Evolutionary conservation across 768 basidiomycete genomes (phyloP).

Genomic region (Russula virescens): DNA sequence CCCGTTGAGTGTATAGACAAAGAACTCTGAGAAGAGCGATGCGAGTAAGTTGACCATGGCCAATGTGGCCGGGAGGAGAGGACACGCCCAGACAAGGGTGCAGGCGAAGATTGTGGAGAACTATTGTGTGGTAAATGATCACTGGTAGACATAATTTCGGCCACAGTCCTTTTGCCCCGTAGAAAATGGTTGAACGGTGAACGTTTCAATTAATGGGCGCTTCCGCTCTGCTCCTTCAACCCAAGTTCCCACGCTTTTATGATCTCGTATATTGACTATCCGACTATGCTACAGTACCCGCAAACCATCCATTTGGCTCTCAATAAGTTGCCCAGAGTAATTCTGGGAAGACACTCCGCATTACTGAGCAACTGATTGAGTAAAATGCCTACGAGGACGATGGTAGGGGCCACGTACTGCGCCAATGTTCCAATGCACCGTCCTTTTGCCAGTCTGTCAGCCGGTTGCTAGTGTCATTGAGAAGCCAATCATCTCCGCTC

Average conservation of each 20-base stretch:
- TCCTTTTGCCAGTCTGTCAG: slow-evolving; percentile 61
- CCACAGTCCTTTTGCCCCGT: background rate
- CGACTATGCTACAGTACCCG: background rate
- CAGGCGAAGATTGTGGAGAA: slow-evolving; percentile 22
- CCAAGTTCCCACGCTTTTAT: slow-evolving; percentile 1
- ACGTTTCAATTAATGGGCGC: too few species aligned
- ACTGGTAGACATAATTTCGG: slow-evolving; percentile 10
- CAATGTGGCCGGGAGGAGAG: slow-evolving; percentile 46
- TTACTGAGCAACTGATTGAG: slow-evolving; percentile 41
- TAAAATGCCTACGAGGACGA: background rate
- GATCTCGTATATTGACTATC: background rate
- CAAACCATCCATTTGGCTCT: slow-evolving; percentile 10
- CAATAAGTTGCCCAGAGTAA: slow-evolving; percentile 76
- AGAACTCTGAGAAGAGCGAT: slow-evolving; percentile 32
- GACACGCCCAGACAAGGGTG: slow-evolving; percentile 6
- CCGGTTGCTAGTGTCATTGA: slow-evolving; percentile 59
- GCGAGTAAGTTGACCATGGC: slow-evolving; percentile 46
- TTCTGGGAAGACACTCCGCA: slow-evolving; percentile 71
- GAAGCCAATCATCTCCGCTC: slow-evolving; percentile 41
- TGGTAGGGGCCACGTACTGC: slow-evolving; percentile 40
- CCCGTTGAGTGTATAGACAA: slow-evolving; percentile 28
- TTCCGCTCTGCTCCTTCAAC: background rate
- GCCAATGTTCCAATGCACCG: slow-evolving; percentile 71
- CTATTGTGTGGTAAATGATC: slow-evolving; percentile 11
- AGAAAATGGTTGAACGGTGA: background rate